A percentile compares a stretch with the other conserved stretches of the same genome.
Conservation (phyloP, 345 rosid genomes). For the Hibiscus trionum region DNA sequence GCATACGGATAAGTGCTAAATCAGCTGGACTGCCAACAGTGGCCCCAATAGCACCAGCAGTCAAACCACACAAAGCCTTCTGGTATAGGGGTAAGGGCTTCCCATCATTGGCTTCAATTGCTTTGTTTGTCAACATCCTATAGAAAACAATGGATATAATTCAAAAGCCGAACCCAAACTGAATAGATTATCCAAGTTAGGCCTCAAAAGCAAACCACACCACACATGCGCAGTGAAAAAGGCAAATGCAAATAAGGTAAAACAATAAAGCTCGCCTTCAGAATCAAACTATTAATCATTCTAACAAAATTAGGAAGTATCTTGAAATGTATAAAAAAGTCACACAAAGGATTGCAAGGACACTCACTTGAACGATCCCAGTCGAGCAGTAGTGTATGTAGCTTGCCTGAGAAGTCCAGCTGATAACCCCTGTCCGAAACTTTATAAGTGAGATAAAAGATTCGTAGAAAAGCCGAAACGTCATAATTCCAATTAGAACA, state of each 20-base stretch:
- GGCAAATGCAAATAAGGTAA: neutral
- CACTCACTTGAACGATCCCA: neutral
- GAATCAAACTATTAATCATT: neutral
- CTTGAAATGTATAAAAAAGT: neutral
- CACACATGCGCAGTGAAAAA: neutral
- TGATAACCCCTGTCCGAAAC: neutral
- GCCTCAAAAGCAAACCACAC: neutral
- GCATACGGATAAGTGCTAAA: neutral
- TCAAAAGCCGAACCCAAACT: neutral
- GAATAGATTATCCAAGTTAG: neutral
- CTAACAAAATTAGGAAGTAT: neutral
- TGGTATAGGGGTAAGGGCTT: neutral
- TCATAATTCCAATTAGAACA: neutral
- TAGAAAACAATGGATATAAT: neutral
- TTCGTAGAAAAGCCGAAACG: neutral
- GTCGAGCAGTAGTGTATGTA: neutral
- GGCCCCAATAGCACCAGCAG: neutral
- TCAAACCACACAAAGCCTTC: neutral
- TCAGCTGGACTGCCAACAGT: neutral
- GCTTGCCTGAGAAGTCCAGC: constrained; percentile 1
- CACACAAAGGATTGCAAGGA: neutral
- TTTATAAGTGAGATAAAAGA: neutral
- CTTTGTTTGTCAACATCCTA: neutral
- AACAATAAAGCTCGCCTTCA: neutral
- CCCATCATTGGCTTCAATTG: neutral